Base-by-base conservation (phyloP, 2,329 filamentous ascomycete species). In the Knoxdaviesia capensis region DNA sequence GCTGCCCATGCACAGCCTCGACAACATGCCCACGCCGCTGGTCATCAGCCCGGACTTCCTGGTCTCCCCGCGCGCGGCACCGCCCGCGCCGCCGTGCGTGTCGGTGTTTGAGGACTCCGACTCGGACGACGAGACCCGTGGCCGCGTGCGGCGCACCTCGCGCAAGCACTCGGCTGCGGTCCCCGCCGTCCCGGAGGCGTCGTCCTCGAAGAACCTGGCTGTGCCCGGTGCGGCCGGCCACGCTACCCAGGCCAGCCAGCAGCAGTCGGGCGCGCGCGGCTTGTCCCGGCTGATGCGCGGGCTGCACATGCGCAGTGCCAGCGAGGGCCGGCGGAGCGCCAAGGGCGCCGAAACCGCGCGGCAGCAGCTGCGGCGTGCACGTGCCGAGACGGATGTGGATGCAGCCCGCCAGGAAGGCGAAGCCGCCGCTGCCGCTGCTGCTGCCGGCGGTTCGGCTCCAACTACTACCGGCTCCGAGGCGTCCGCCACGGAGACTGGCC, bases 291-390 rank as follows among this genome's bases (percentile, higher is more conserved):
- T 35, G 9, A 35, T 35, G 34, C 34, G 34, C 34, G 11, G 11
- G 8, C 34, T 35, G 29, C 46, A 49, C 39, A 46, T 41, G 42
- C 44, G 46, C 30, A 45, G 31, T 30, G 41, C 40, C 39, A 48
- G 43, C 40, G 44, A 46, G 40, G 37, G 40, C 20, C 35, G 43
- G 38, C 44, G 47, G 9, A 42, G 38, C 36, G 38, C 40, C 35
- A 48, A 46, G 10, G 46, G 41, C 31, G 38, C 40, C 11, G 46
- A 43, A 11, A 11, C 33, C 9, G 46, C 46, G 6, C 44, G 45
- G 7, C 42, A 41, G n/a, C 42, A 47, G 42, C 46, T 47, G 34
- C 44, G 44, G 33, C 37, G 39, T 20, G 41, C 34, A 20, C 46
- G 47, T 31, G 47, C 42, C 3, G 46, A 45, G 33, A 44, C 41